These are phyloP conservation scores for Spencermartinsiella ligniputridi DNA, from an alignment of 1,139 yeast genomes.

Conservation along the genomic window DNA sequence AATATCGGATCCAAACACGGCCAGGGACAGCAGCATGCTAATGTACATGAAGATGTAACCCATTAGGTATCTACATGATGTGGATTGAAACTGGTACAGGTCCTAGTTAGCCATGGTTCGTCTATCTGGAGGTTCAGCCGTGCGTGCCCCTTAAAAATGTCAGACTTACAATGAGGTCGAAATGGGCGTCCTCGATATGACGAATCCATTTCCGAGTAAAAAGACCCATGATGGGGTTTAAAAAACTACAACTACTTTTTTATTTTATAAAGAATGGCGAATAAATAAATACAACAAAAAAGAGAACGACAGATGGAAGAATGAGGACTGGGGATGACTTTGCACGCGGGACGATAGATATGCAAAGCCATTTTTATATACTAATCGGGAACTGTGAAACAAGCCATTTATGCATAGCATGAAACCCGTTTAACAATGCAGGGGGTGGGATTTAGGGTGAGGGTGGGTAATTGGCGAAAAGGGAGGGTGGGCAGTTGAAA, in stretches of 20 bases:
- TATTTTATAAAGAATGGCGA: background rate
- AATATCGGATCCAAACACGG: slow-evolving; percentile 65
- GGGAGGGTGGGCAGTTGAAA: no score
- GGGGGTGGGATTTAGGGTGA: no score
- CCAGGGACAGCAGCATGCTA: slow-evolving; percentile 49
- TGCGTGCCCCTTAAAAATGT: background rate
- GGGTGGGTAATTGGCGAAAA: no score
- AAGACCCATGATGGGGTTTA: slow-evolving; percentile 17
- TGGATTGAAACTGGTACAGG: slow-evolving; percentile 49
- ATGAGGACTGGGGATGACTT: no score
- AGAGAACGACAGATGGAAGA: background rate
- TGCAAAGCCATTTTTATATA: background rate
- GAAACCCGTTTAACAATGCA: background rate
- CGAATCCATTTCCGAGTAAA: slow-evolving; percentile 26
- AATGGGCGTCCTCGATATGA: slow-evolving; percentile 25
- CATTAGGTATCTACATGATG: slow-evolving; percentile 47
- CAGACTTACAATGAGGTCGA: slow-evolving; percentile 25
- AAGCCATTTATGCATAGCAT: background rate
- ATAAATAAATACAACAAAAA: background rate
- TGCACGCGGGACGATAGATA: no score
- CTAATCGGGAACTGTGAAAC: background rate
- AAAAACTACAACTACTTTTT: background rate
- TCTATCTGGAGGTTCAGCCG: no score
- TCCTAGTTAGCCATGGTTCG: slow-evolving; percentile 26
- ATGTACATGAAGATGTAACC: slow-evolving; percentile 53